A percentile compares a stretch with the other conserved stretches of the same genome.
Conservation (phyloP, 192 early-diverging fungal species). For the Chytriomyces confervae region DNA sequence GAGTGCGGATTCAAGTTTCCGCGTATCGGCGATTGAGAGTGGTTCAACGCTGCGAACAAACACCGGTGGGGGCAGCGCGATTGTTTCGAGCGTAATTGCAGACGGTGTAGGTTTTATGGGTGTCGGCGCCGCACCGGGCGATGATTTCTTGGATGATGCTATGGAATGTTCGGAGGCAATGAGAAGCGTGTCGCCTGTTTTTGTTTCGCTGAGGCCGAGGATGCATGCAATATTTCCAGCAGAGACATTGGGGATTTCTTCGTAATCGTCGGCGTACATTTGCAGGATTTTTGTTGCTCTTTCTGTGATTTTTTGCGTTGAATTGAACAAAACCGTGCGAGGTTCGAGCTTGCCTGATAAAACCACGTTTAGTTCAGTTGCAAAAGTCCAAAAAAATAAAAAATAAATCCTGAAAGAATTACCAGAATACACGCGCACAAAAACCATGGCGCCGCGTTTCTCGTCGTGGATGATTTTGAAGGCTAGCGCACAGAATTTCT, state of each 20-base stretch:
- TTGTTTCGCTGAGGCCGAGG: slow-evolving; percentile 79
- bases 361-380: slow-evolving; percentile 23
- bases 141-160: slow-evolving; percentile 19
- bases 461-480: slow-evolving; percentile 92
- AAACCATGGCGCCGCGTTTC: slow-evolving; percentile 87
- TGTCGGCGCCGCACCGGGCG: slow-evolving; percentile 25
- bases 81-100: slow-evolving; percentile 64
- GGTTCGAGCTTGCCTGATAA: slow-evolving; percentile 65
- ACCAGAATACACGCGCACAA: slow-evolving; percentile 88
- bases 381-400: background rate
- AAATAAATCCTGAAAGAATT: slow-evolving; percentile 19
- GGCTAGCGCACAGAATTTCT: slow-evolving; percentile 75
- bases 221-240: slow-evolving; percentile 88
- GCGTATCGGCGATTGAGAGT: slow-evolving; percentile 67
- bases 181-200: slow-evolving; percentile 86
- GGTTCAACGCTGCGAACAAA: slow-evolving; percentile 75
- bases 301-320: slow-evolving; percentile 69
- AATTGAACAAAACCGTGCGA: slow-evolving; percentile 65
- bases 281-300: slow-evolving; percentile 82
- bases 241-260: slow-evolving; percentile 75
- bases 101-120: slow-evolving; percentile 30
- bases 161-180: slow-evolving; percentile 39
- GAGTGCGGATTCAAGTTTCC: slow-evolving; percentile 74
- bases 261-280: slow-evolving; percentile 89
- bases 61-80: slow-evolving; percentile 84